A percentile compares a stretch with the other conserved stretches of the same genome.
Evolutionary conservation across 768 basidiomycete species (phyloP).

Genomic region (Termitomyces bulborhizus): DNA sequence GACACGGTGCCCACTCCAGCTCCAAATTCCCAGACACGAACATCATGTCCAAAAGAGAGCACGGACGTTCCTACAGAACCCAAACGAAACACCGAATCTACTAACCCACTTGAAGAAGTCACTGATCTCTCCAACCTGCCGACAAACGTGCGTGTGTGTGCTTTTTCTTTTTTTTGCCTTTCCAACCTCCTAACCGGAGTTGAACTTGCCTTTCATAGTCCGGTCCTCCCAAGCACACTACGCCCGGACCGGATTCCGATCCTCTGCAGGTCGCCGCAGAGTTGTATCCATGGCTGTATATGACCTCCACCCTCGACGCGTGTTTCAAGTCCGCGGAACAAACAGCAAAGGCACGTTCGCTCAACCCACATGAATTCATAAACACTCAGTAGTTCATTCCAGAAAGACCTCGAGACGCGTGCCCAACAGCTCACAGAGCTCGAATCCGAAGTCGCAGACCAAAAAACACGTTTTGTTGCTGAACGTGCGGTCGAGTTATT

Average conservation of each 20-base stretch:
- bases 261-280: constrained; percentile 45
- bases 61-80: not conserved
- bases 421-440: constrained; percentile 27
- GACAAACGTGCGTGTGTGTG: not conserved
- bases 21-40: not conserved
- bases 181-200: not conserved
- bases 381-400: not conserved
- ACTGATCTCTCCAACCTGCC: not conserved
- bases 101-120: not conserved
- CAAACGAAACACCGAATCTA: not conserved
- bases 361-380: not conserved
- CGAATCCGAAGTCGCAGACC: constrained; percentile 36
- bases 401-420: constrained; percentile 32
- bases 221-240: constrained; percentile 9
- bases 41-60: not conserved
- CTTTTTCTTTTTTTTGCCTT: no score
- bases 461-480: constrained; percentile 34
- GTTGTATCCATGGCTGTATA: constrained; percentile 53
- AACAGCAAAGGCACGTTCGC: constrained; percentile 24
- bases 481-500: constrained; percentile 38
- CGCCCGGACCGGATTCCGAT: constrained; percentile 27
- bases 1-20: not conserved
- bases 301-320: constrained; percentile 51
- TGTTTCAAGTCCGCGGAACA: constrained; percentile 37
- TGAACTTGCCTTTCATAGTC: not conserved